Evolutionary conservation across 2,329 filamentous ascomycete genomes (phyloP), one percentile per base, ranked within the genome.

Genomic region (Paracamarosporium sp.): DNA sequence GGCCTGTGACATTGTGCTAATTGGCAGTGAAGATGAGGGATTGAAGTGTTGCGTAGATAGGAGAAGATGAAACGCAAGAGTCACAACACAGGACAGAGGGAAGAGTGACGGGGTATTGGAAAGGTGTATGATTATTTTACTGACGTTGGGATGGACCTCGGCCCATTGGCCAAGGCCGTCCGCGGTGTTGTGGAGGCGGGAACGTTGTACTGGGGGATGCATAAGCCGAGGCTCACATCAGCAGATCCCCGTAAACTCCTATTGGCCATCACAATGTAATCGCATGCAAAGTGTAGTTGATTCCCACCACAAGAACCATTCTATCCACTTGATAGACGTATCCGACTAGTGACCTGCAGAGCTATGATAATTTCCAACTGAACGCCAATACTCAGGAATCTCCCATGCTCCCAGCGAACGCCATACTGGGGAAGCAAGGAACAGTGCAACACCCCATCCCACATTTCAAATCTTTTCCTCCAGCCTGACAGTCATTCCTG

Each of bases 401-500:
- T n/a, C 25, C 35, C 33, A 33, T 43, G 9, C 25, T n/a, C 31
- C 11, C 7, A 28, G 11, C 27, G 43, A 33, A 51, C 48, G 48
- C 48, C 53, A 36, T 36, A 15, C n/a, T 20, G 22, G 43, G n/a
- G 12, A 47, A 20, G 31, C 15, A 46, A 30, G 13, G 13, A 17
- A 44, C 15, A 35, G 33, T 33, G 11, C 36, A 43, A 33, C n/a
- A 17, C 12, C 31, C 11, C 17, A 30, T 36, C 22, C 11, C 30
- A 51, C 31, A 24, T 15, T 46, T 60, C 28, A 72, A 38, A 72
- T 68, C 50, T 70, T 69, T 58, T 76, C 69, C 59, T 76, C 73
- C 45, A 78, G 48, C 30, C 60, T 35, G 7, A 66, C 69, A 38
- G 70, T 74, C 74, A 75, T 73, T 9, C 75, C 75, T 15, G 62